A percentile compares a stretch with the other conserved stretches of the same genome.
These are phyloP conservation scores for Mortierella sp. DNA, from an alignment of 371 early-diverging fungal species.

Conservation along the genomic window DNA sequence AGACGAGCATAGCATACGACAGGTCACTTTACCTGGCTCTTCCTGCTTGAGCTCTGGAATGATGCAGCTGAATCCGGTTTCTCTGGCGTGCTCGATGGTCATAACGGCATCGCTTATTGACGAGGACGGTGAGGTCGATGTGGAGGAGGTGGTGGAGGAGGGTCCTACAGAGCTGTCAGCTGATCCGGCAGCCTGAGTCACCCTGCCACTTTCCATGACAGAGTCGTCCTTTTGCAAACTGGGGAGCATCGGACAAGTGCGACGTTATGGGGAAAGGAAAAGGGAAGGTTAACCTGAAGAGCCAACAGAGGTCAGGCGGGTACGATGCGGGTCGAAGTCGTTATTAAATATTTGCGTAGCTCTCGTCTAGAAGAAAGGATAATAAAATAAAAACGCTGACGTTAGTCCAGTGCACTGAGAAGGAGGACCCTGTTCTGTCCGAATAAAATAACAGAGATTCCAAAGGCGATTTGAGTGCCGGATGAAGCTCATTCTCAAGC, in stretches of 20 bases:
- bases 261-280: too few relatives aligned
- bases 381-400: conserved; percentile 21
- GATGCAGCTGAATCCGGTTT: conserved; percentile 35
- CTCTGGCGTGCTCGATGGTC: conserved; percentile 45
- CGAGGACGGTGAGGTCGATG: conserved; percentile 47
- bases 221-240: conserved; percentile 37
- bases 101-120: conserved; percentile 43
- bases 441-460: too few relatives aligned
- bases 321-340: conserved; percentile 25
- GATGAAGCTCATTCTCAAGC: too few relatives aligned
- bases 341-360: conserved; percentile 21
- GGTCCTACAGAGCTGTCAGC: conserved; percentile 44
- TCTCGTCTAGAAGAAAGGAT: conserved; percentile 1
- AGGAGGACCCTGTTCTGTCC: too few relatives aligned
- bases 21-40: conserved; percentile 48
- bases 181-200: conserved; percentile 29
- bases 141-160: conserved; percentile 35
- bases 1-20: too few relatives aligned
- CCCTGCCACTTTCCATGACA: conserved; percentile 31
- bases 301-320: background rate
- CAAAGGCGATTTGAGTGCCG: too few relatives aligned
- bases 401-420: conserved; percentile 6
- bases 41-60: conserved; percentile 42
- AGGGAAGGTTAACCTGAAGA: too few relatives aligned
- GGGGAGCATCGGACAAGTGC: conserved; percentile 26